Conservation (phyloP, 805 yeast species). For the Wickerhamiella australiensis region DNA sequence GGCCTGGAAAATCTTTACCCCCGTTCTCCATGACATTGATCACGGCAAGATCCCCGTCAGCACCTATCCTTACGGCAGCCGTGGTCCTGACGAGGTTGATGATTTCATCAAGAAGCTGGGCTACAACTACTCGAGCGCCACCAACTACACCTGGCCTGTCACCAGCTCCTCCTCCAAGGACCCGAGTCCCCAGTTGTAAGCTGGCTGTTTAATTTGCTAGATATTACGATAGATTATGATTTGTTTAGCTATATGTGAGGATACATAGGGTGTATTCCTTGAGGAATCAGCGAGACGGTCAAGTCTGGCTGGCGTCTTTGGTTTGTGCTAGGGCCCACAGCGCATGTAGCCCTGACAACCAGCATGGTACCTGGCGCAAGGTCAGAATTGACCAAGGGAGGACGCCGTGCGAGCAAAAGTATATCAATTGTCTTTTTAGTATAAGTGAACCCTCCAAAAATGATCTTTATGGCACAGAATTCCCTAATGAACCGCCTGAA, state of each 20-base stretch:
- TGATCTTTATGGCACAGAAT: no score
- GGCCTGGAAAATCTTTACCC: constrained; percentile 89
- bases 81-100: constrained; percentile 65
- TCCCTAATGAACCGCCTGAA: no score
- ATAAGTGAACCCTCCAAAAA: no score
- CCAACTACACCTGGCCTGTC: constrained; percentile 79
- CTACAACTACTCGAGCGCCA: constrained; percentile 51
- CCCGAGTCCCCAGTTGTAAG: constrained; percentile 9
- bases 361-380: no score
- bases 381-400: no score
- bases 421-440: no score
- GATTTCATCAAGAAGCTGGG: constrained; percentile 58
- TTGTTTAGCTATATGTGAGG: not conserved
- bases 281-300: no score
- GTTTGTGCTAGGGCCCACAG: not conserved
- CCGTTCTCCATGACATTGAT: constrained; percentile 71
- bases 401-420: no score
- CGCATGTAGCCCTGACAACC: no score
- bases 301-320: not conserved
- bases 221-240: not conserved
- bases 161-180: constrained; percentile 14
- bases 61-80: constrained; percentile 75
- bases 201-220: not conserved
- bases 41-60: constrained; percentile 45
- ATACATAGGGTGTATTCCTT: not conserved